A percentile compares a stretch with the other conserved stretches of the same genome.
phyloP scores from a whole-genome alignment of 2,329 filamentous ascomycete species.

The Xylariaceae sp. region DNA sequence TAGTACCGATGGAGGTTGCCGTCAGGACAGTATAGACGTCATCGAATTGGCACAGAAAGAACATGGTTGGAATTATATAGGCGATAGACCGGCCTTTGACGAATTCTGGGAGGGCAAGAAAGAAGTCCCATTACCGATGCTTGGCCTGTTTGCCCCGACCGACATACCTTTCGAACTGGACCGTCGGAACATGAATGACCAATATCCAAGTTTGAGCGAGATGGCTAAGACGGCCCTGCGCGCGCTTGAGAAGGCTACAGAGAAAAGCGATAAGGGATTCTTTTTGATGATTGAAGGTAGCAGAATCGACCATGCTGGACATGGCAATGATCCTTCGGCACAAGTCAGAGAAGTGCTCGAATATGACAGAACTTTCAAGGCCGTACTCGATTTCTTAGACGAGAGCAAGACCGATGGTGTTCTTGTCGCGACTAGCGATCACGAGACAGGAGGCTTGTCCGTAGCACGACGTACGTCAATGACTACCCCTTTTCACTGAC shows the following conservation, averaged over 20 bases:
- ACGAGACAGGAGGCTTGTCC: conserved; percentile 91
- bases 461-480: conserved; percentile 72
- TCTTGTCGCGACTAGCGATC: conserved; percentile 89
- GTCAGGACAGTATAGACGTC: conserved; percentile 79
- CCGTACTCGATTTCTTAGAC: conserved; percentile 84
- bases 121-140: conserved; percentile 74
- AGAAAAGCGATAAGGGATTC: conserved; percentile 87
- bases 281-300: conserved; percentile 99
- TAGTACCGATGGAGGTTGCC: conserved; percentile 79
- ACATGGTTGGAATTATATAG: conserved; percentile 79
- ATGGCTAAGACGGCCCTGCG: conserved; percentile 86
- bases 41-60: conserved; percentile 75
- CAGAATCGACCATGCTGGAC: conserved; percentile 93
- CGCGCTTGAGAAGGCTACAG: conserved; percentile 80
- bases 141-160: conserved; percentile 81
- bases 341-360: conserved; percentile 94
- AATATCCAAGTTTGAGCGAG: conserved; percentile 88
- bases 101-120: conserved; percentile 69
- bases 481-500: conserved; percentile 13
- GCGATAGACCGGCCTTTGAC: conserved; percentile 77
- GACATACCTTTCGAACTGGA: conserved; percentile 97
- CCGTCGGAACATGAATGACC: conserved; percentile 75
- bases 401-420: conserved; percentile 75
- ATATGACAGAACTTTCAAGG: conserved; percentile 85
- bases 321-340: conserved; percentile 82